Base-by-base conservation (phyloP, 2,329 filamentous ascomycete species). In the Hypoxylon sp. region DNA sequence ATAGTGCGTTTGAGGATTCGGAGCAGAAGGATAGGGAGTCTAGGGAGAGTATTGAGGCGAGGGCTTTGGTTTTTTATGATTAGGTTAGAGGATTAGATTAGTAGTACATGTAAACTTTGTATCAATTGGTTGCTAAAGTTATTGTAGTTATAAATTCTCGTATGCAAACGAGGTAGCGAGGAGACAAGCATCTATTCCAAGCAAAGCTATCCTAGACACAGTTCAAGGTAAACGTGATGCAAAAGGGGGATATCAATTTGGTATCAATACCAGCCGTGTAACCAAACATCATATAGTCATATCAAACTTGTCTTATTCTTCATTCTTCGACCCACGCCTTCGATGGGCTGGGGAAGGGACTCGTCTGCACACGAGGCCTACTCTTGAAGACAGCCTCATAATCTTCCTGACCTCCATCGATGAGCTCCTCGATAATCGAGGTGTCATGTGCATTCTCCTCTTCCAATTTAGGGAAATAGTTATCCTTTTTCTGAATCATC, bases 301-400 rank as follows among this genome's bases (percentile, higher is more conserved):
- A 39, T 59, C 29, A 39, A 34, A 27, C 19, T 41, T 16, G 14
- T 47, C 9, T 57, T 21, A 50, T 60, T 27, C 34, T 45, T 62
- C 55, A 61, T 27, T 62, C 51, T 11, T 47, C 65, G 21, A 68
- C 71, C 68, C 71, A 73, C 29, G 32, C 52, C 62, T 76, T 80
- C 5, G 75, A 78, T 1, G 85, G 85, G 59, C 82, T 86, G 7
- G 82, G 80, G 2, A 88, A 76, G 1, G 94, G 93, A 76, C 93
- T 97, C 9, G 87, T 87, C 69, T 90, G 90, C 70, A 97, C 88
- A 77, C 89, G 91, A 0, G 94, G 94, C 69, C 94, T 81, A 68
- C 92, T 94, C 79, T 90, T 92, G 77, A 97, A 97, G 0, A 97
- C 90, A 25, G 90, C 91, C 63, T 96, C 93, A 50, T 75, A 74